phyloP scores from a whole-genome alignment of 2,329 filamentous ascomycete genomes.

The Penicillium sp. region DNA sequence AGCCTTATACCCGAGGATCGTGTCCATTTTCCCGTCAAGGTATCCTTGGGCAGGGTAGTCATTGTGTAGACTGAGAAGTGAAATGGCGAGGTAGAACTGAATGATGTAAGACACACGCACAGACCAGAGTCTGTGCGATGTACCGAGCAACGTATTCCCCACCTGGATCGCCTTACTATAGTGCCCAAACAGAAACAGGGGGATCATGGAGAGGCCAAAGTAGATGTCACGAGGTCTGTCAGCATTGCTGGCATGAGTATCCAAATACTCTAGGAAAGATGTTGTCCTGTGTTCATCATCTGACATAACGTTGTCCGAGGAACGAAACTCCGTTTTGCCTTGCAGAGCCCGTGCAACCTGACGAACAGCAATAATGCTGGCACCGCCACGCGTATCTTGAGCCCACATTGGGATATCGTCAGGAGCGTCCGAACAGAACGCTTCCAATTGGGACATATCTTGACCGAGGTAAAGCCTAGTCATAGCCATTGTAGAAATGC shows the following conservation, averaged over 20 bases:
- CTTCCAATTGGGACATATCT: constrained; percentile 58
- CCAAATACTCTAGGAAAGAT: constrained; percentile 50
- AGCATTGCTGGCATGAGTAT: constrained; percentile 48
- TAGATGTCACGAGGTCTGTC: constrained; percentile 58
- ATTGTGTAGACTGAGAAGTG: constrained; percentile 44
- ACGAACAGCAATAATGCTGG: constrained; percentile 54
- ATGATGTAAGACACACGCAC: constrained; percentile 43
- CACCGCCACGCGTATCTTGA: constrained; percentile 58
- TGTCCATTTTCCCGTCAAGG: constrained; percentile 49
- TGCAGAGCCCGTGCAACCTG: constrained; percentile 61
- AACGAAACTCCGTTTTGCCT: constrained; percentile 57
- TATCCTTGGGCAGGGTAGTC: constrained; percentile 45
- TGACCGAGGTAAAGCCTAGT: constrained; percentile 58
- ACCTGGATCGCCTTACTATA: constrained; percentile 46
- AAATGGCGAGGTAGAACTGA: constrained; percentile 49
- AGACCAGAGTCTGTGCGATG: constrained; percentile 48
- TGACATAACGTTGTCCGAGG: constrained; percentile 51
- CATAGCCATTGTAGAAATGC: constrained; percentile 59
- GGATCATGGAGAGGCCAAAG: constrained; percentile 49
- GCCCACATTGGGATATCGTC: constrained; percentile 60
- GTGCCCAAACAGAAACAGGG: constrained; percentile 49
- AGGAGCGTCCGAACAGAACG: constrained; percentile 56
- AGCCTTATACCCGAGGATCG: constrained; percentile 50
- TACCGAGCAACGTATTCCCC: constrained; percentile 41
- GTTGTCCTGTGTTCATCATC: constrained; percentile 55